Base-by-base conservation (phyloP, 2,329 filamentous ascomycete species). In the Didymella keratinophila region DNA sequence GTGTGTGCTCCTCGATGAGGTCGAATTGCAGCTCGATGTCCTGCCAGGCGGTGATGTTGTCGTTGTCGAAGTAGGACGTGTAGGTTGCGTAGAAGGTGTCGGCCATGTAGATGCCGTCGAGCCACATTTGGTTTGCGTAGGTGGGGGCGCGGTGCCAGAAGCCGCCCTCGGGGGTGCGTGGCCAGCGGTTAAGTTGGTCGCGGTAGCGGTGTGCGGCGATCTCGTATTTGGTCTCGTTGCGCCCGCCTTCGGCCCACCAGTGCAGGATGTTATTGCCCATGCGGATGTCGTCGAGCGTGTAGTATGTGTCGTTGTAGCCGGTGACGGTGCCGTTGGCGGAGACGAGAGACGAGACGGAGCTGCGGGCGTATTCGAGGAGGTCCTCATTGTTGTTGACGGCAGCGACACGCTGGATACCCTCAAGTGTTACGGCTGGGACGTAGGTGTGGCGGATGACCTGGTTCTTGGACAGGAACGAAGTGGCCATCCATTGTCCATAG, bases 61-160 rank as follows among this genome's bases (percentile, higher is more conserved):
- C 54, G 0, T 73, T 67, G 37, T 77, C 70, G 57, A 80, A 79
- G 44, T 72, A 70, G 2, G 64, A 62, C 2, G 78, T 79, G 58
- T 75, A 78, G 25, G 75, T 76, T 5, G 76, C 72, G 56, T 77
- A 77, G 66, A 77, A 77, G 42, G 66, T 71, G 36, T 76, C 71
- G 9, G 74, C 76, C 76, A 79, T 79, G 67, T 76, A 78, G 37
- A 79, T 82, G 1, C 84, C 84, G 61, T 85, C 83, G 0, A 86
- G 77, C 84, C 84, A 86, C 83, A 85, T 85, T 66, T 86, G 82
- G 61, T 84, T 78, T 18, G 76, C 77, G 61, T 84, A 84, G 2
- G 76, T 72, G 30, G 81, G 73, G 16, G 77, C 69, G 1, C 80
- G 76, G 62, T 86, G 84, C 82, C 83, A 86, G 75, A 86, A 83